phyloP scores from a whole-genome alignment of 176 grass and related monocot species.

The Avena insularis region DNA sequence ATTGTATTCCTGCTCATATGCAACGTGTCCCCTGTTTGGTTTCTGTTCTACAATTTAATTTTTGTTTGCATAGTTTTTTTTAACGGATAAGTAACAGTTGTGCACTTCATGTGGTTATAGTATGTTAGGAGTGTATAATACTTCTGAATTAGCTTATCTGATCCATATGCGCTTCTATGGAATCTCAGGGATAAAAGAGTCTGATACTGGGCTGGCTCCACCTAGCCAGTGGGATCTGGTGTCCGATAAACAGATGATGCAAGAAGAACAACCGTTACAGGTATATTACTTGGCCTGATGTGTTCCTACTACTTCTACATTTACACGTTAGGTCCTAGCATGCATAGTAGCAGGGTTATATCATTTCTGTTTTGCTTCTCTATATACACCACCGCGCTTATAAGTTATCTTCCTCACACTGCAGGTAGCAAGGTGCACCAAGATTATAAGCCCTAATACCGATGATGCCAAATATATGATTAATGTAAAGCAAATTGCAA shows the following conservation, averaged over 20 bases:
- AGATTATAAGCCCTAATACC: slow-evolving; percentile 95
- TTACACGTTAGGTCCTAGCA: neutral
- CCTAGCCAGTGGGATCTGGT: slow-evolving; percentile 97
- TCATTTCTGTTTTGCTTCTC: slow-evolving; percentile 8
- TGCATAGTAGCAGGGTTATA: neutral
- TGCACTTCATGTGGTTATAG: slow-evolving; percentile 1
- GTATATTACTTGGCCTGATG: slow-evolving; percentile 44
- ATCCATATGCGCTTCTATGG: neutral
- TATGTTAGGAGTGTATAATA: neutral
- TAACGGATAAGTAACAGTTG: neutral
- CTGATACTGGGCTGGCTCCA: slow-evolving; percentile 90
- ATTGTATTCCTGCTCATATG: neutral
- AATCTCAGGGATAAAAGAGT: slow-evolving; percentile 92
- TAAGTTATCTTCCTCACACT: slow-evolving; percentile 22
- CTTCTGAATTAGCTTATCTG: neutral
- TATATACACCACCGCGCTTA: neutral
- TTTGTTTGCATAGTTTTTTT: neutral
- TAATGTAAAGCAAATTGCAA: slow-evolving; percentile 99
- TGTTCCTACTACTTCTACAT: neutral
- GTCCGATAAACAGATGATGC: slow-evolving; percentile 99
- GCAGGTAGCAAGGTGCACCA: slow-evolving; percentile 95
- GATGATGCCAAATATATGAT: slow-evolving; percentile 98
- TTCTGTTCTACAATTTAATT: neutral
- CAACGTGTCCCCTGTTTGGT: neutral
- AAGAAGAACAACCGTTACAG: slow-evolving; percentile 85